These are phyloP conservation scores for Trichophyton schoenleinii DNA, from an alignment of 2,329 filamentous ascomycete genomes.

Conservation along the genomic window DNA sequence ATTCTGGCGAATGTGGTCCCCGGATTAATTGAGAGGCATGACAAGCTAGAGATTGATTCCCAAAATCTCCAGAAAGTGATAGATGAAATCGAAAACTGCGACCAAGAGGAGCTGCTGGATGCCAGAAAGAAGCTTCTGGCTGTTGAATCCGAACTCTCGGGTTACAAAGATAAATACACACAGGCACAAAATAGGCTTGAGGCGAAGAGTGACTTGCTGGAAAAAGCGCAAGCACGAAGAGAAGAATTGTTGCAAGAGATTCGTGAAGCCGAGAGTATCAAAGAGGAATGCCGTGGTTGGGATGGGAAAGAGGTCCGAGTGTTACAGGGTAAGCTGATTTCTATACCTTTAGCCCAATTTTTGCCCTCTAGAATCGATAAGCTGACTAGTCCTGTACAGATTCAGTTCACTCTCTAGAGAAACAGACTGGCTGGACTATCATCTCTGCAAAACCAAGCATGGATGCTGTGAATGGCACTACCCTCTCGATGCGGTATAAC, in stretches of 20 bases:
- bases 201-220: constrained; percentile 53
- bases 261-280: constrained; percentile 64
- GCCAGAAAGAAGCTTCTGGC: constrained; percentile 56
- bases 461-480: constrained; percentile 20
- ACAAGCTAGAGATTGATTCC: constrained; percentile 50
- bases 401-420: constrained; percentile 30
- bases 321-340: constrained; percentile 53
- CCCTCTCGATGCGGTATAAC: constrained; percentile 32
- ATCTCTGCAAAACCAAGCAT: constrained; percentile 24
- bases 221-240: constrained; percentile 53
- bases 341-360: background rate
- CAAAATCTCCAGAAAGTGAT: constrained; percentile 58
- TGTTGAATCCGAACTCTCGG: constrained; percentile 55
- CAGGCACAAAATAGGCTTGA: constrained; percentile 54
- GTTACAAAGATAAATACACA: constrained; percentile 55
- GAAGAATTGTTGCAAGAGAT: constrained; percentile 60
- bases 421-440: constrained; percentile 35
- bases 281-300: constrained; percentile 84
- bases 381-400: constrained; percentile 15
- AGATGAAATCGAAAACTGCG: constrained; percentile 48
- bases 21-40: constrained; percentile 46
- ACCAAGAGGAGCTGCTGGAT: constrained; percentile 63
- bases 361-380: background rate
- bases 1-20: constrained; percentile 59
- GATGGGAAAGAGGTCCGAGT: constrained; percentile 65